Conservation (phyloP, 2,329 filamentous ascomycete genomes). For the Hawksworthiomyces lignivorus region DNA sequence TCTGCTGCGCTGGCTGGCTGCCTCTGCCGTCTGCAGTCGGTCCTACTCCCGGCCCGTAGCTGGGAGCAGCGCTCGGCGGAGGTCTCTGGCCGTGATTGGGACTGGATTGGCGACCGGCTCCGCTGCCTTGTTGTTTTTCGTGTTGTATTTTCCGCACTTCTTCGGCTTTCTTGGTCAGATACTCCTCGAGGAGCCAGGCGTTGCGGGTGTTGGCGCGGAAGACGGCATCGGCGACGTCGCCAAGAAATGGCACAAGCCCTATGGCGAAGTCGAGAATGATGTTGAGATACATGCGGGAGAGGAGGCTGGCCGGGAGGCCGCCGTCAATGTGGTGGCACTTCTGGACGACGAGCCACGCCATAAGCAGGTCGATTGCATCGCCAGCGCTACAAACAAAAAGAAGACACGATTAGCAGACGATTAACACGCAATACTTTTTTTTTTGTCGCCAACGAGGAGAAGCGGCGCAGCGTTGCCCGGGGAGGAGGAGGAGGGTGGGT, state of each 20-base stretch:
- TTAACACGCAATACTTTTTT: neutral
- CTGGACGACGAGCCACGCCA: slow-evolving; percentile 68
- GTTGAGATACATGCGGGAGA: slow-evolving; percentile 71
- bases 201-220: slow-evolving; percentile 74
- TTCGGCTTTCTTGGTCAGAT: slow-evolving; percentile 61
- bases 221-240: slow-evolving; percentile 66
- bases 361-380: slow-evolving; percentile 63
- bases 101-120: no score
- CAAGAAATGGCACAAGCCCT: slow-evolving; percentile 66
- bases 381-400: slow-evolving; percentile 49
- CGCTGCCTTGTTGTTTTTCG: neutral
- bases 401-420: slow-evolving; percentile 14
- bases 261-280: slow-evolving; percentile 65
- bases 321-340: slow-evolving; percentile 69
- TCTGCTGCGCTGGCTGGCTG: neutral
- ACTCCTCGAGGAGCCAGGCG: slow-evolving; percentile 44
- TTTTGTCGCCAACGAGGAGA: no score
- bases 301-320: slow-evolving; percentile 56
- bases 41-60: neutral
- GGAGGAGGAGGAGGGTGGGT: no score
- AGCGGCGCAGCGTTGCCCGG: no score
- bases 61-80: neutral
- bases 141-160: slow-evolving; percentile 28
- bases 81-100: neutral
- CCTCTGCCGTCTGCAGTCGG: neutral